A percentile compares a stretch with the other conserved stretches of the same genome.
Conservation (phyloP, 257 asterid genomes). For the Jasminum sambac region DNA sequence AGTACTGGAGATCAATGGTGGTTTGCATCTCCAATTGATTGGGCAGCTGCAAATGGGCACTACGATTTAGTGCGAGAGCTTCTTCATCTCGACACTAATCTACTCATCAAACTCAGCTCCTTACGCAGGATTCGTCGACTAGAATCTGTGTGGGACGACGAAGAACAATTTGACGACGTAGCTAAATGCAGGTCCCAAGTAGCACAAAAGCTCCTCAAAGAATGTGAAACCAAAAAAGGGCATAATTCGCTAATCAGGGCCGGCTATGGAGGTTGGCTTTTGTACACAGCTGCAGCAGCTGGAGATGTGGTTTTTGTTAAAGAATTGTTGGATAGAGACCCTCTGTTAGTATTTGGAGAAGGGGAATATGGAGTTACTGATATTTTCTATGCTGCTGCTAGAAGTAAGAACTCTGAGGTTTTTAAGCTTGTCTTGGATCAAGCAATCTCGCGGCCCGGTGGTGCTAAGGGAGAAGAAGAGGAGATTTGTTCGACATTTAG, state of each 20-base stretch:
- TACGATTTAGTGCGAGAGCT: constrained; percentile 81
- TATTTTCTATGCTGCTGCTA: constrained; percentile 77
- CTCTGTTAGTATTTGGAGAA: constrained; percentile 81
- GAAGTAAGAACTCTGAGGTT: constrained; percentile 59
- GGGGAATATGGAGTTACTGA: constrained; percentile 93
- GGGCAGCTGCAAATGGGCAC: constrained; percentile 97
- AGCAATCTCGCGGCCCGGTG: constrained; percentile 16
- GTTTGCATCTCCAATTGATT: constrained; percentile 95
- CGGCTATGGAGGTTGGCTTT: constrained; percentile 98
- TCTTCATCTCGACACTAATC: constrained; percentile 73
- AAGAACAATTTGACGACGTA: constrained; percentile 47
- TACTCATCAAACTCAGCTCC: constrained; percentile 80
- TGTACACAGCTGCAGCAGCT: constrained; percentile 88
- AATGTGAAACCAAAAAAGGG: constrained; percentile 51
- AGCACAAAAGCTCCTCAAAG: constrained; percentile 63
- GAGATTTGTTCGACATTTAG: constrained; percentile 42
- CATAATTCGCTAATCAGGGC: constrained; percentile 70
- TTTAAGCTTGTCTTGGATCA: constrained; percentile 57
- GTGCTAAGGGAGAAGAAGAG: constrained; percentile 28
- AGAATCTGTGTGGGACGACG: constrained; percentile 91
- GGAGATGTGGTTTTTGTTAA: constrained; percentile 67
- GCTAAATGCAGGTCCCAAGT: constrained; percentile 68
- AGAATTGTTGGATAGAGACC: constrained; percentile 64
- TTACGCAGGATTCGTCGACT: constrained; percentile 78
- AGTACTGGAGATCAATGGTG: constrained; percentile 94